Evolutionary conservation across 1,284 basidiomycete species (phyloP), one percentile per base, ranked within the genome.

Genomic region (Apiotrichum akiyoshidainum): DNA sequence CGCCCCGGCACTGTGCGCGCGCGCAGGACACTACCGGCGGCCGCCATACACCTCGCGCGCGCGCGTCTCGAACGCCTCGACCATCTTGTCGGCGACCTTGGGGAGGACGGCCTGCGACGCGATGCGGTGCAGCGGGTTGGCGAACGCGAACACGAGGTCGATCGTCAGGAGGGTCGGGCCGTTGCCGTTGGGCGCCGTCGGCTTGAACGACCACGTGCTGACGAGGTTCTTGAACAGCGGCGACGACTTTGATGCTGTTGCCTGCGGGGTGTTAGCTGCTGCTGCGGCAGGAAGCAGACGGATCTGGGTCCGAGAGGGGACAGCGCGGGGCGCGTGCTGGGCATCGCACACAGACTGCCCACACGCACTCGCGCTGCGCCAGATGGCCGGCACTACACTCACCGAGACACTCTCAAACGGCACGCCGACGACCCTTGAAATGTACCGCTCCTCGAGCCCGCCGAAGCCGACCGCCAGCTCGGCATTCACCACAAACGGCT

Each of bases 401-500:
- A 92, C 94, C 80, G 88, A 82, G 9, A 97, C 92, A 21, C 82
- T 86, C 69, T 87, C 82, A 65, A 84, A 84, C 13, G 90, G 91
- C 52, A 78, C 79, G 67, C 91, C 90, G 10, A 85, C 87, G 45
- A 98, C 94, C 50, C 82, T 81, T 72, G 91, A 94, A 46, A 89
- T 82, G 76, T 97, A 99, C 72, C 85, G 87, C 78, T 98, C 95
- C 63, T 84, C 83, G 70, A 97, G 87, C 8, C 86, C 83, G 64
- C 93, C 84, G 74, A 97, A 98, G 0, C 92, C 92, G 26, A 96
- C 89, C 0, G 86, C 86, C 58, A 98, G 80, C 72, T 97, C 91
- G 11, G 89, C 93, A 44, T 92, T 84, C 79, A 93, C 85, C 46
- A 82, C 69, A 56, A 80, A 82, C 21, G 70, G 74, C 62, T 80